Evolutionary conservation across 1,284 basidiomycete genomes (phyloP).

Genomic region (Irpex sp.): DNA sequence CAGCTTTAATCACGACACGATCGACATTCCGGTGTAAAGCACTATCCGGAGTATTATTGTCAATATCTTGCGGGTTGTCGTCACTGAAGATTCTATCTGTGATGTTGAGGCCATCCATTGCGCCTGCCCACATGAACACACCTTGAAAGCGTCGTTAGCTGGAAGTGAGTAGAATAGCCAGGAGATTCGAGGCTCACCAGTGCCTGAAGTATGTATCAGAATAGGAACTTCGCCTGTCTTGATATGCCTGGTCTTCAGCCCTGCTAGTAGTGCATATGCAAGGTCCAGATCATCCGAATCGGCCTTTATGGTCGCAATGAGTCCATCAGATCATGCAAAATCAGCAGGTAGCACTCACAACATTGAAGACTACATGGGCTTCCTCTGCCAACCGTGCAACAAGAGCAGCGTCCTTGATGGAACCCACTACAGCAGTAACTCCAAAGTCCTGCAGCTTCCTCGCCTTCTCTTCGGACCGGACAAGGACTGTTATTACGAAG

Average conservation of each 20-base stretch:
- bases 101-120: background rate
- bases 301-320: background rate
- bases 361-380: constrained; percentile 19
- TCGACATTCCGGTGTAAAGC: background rate
- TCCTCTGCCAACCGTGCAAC: constrained; percentile 14
- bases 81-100: background rate
- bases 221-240: background rate
- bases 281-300: background rate
- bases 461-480: constrained; percentile 21
- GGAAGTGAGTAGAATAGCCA: background rate
- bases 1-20: background rate
- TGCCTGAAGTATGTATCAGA: background rate
- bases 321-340: background rate
- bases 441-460: constrained; percentile 18
- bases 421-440: constrained; percentile 20
- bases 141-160: background rate
- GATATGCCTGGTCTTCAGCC: background rate
- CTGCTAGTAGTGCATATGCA: background rate
- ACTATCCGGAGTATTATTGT: background rate
- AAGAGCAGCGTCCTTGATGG: constrained; percentile 15
- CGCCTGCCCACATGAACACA: background rate
- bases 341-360: background rate
- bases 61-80: background rate
- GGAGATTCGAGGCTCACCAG: background rate
- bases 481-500: constrained; percentile 22